phyloP scores from a whole-genome alignment of 805 yeast species.

The Candida suzukii region DNA sequence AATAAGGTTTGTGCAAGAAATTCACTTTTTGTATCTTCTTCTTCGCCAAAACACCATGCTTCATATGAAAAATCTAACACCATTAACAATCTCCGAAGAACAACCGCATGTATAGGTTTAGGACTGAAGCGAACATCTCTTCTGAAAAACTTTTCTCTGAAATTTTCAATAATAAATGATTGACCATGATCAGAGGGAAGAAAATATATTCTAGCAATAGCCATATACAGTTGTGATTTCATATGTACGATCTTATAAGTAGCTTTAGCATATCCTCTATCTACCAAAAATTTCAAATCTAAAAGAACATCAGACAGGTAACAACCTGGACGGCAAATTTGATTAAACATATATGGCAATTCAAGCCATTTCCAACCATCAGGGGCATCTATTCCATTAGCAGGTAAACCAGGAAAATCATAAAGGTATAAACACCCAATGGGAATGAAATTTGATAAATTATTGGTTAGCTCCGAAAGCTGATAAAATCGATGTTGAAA shows the following conservation, averaged over 20 bases:
- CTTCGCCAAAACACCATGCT: constrained; percentile 28
- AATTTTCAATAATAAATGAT: constrained; percentile 23
- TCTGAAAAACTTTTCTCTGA: constrained; percentile 19
- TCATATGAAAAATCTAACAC: constrained; percentile 34
- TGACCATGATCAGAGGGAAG: constrained; percentile 39
- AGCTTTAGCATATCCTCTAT: constrained; percentile 32
- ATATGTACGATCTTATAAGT: constrained; percentile 31
- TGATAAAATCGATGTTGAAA: constrained; percentile 9
- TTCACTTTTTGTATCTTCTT: background rate
- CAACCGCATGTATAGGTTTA: background rate
- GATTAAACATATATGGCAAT: background rate
- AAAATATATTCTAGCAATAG: constrained; percentile 37
- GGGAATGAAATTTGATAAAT: constrained; percentile 31
- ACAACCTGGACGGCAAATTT: background rate
- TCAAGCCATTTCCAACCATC: constrained; percentile 47
- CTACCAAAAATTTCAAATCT: constrained; percentile 37
- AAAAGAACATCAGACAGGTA: constrained; percentile 14
- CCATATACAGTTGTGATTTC: constrained; percentile 10
- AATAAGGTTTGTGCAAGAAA: too few relatives aligned
- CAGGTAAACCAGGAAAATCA: constrained; percentile 33
- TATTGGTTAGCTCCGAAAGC: constrained; percentile 27
- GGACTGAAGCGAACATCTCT: background rate
- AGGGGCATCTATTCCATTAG: constrained; percentile 29
- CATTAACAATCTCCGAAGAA: constrained; percentile 30
- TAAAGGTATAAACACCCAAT: constrained; percentile 42